Evolutionary conservation across 2,329 filamentous ascomycete genomes (phyloP), one percentile per base, ranked within the genome.

Genomic region (Aspergillus versicolor): DNA sequence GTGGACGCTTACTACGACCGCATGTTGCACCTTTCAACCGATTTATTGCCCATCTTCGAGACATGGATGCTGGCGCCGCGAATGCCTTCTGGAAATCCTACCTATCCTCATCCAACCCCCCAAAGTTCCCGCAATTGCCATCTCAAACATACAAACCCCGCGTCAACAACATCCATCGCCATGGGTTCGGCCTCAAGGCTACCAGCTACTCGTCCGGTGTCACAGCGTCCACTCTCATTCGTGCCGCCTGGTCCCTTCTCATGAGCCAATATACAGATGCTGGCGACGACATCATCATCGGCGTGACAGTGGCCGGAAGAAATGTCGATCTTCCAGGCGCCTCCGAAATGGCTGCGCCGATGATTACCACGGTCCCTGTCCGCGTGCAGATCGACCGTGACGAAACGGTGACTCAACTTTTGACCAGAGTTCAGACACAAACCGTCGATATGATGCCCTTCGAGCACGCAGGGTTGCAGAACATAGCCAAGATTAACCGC

Each of bases 381-480:
- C 57, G 61, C 9, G 46, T 57, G 5, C 40, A 15, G 5, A n/a
- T 63, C 7, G 41, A 59, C 19, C 19, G n/a, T 5, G 30, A 62
- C 42, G 63, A 72, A 42, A 70, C 70, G 27, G 68, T 73, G 2
- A 65, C 70, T 0, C 77, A 82, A 41, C 85, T 80, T 57, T 72
- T 88, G 4, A 75, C 80, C 47, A 68, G 73, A 3, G 76, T 88
- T 5, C 83, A 87, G 44, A 71, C 80, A 24, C 77, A 81, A 56
- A 81, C 78, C 0, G 73, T 82, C 0, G 70, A 75, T 4, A 78
- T 82, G 53, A 85, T 86, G 2, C 81, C 82, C 0, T 81, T 85
- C 63, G 83, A 88, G 71, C 84, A 88, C 65, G 77, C 81, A 5
- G 77, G 77, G 4, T 49, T 79, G 17, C 75, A 77, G 52, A 71